Conservation (phyloP, 176 grass and related monocot genomes). For the Puya raimondii region DNA sequence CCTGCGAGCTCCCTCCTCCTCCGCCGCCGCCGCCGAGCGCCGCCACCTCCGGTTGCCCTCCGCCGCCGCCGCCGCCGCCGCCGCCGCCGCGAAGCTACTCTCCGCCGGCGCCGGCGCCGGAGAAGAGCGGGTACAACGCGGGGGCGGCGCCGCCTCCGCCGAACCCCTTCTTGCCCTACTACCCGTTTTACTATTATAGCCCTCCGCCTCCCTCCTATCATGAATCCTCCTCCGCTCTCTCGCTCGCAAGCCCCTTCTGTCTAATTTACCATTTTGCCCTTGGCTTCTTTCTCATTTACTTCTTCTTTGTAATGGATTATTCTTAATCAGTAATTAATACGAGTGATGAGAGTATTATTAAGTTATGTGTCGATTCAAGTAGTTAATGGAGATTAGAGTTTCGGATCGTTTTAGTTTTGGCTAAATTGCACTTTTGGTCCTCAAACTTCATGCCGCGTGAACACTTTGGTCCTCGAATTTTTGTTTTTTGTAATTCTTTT, state of each 20-base stretch:
- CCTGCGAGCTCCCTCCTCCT: slow-evolving; percentile 13
- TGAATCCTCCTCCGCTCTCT: background rate
- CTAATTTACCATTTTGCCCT: background rate
- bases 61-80: slow-evolving; percentile 20
- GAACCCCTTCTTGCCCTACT: slow-evolving; percentile 48
- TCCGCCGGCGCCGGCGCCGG: slow-evolving; percentile 27
- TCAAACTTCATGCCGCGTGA: no score
- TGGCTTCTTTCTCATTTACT: background rate
- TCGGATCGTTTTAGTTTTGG: no score
- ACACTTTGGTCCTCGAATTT: no score
- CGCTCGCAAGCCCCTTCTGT: background rate
- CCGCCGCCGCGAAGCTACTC: slow-evolving; percentile 24
- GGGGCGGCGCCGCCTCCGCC: slow-evolving; percentile 34
- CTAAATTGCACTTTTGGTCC: no score
- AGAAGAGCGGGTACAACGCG: background rate
- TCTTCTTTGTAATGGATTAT: background rate
- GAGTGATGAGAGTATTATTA: no score
- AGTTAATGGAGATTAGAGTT: no score
- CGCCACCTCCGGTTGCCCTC: slow-evolving; percentile 31
- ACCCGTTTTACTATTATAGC: slow-evolving; percentile 48
- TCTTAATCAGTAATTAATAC: background rate
- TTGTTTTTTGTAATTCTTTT: no score
- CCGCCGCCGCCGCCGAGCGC: slow-evolving; percentile 5
- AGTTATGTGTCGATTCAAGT: no score
- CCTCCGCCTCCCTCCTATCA: background rate